Conservation (phyloP, 2,329 filamentous ascomycete genomes). For the Periconia digitata region DNA sequence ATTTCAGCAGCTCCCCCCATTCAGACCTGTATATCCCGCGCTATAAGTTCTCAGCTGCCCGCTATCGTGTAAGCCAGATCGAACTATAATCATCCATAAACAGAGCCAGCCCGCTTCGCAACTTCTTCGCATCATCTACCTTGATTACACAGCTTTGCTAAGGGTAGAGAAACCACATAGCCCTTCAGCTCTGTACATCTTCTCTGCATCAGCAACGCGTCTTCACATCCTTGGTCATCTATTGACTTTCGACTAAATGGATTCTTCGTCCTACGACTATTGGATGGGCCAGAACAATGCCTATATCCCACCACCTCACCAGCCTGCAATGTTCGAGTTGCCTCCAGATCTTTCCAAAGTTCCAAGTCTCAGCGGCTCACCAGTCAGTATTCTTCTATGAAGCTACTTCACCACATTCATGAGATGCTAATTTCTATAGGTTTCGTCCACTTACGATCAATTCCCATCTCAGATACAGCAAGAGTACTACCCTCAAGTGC, state of each 20-base stretch:
- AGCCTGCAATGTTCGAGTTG: constrained; percentile 35
- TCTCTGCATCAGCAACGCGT: constrained; percentile 7
- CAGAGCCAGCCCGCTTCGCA: constrained; percentile 7
- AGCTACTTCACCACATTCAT: neutral
- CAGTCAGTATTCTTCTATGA: constrained; percentile 26
- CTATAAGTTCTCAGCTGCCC: constrained; percentile 41
- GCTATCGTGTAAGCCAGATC: constrained; percentile 31
- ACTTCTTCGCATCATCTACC: constrained; percentile 6
- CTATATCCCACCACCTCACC: constrained; percentile 25
- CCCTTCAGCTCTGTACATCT: constrained; percentile 2
- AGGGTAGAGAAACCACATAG: neutral
- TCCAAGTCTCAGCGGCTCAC: constrained; percentile 42
- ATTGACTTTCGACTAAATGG: constrained; percentile 25
- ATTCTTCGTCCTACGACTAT: constrained; percentile 40
- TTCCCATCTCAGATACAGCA: constrained; percentile 35
- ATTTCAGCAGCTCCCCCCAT: constrained; percentile 18
- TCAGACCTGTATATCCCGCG: constrained; percentile 17
- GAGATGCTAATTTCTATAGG: constrained; percentile 20
- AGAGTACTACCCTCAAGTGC: constrained; percentile 36
- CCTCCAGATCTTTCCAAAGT: constrained; percentile 39
- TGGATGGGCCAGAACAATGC: constrained; percentile 41
- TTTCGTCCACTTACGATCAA: constrained; percentile 41
- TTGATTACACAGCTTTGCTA: constrained; percentile 1
- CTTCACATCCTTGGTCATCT: constrained; percentile 10
- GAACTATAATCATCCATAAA: constrained; percentile 26